Evolutionary conservation across 2,329 filamentous ascomycete species (phyloP), one percentile per base, ranked within the genome.

Genomic region (Dissoconium aciculare): DNA sequence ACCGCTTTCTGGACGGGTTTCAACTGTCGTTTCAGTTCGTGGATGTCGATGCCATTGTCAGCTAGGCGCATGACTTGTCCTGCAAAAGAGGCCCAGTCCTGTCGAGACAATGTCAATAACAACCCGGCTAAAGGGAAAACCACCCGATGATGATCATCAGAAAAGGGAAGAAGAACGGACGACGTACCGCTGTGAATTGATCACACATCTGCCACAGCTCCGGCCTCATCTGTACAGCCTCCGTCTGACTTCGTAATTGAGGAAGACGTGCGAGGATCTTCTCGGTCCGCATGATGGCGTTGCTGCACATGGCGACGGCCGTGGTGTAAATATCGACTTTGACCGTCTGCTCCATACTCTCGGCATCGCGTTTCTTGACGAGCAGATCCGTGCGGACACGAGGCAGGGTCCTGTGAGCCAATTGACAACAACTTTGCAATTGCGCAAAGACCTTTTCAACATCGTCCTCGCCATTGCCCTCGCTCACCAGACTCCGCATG

Each of bases 391-490:
- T 63, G 37, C 74, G 72, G 38, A 82, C 74, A 33, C 62, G 62
- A 1, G 83, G 83, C 15, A 93, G 60, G 2, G 74, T 74, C 25
- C 71, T 70, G 42, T 80, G 66, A 15, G 83, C 75, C 28, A 81
- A 63, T 28, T 84, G 78, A 12, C 78, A 76, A 1, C 82, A 79
- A 32, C 67, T 69, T 27, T 76, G 74, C 14, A 93, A 62, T 27
- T 78, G 78, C 17, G 83, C 51, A 57, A 81, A 92, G 13, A 94
- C 82, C 38, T 66, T 71, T 39, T 92, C 85, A 42, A 93, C 93
- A 15, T 75, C 68, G 44, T 92, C 83, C 39, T 92, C 82, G 40
- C 83, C 78, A 27, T 70, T 67, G 29, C 75, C 70, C 30, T 83
- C 78, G 6, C 60, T 66, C 26, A 71, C 58, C 27, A 63, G 64